Evolutionary conservation across 176 grass and related monocot genomes (phyloP), one percentile per base, ranked within the genome.

Genomic region (Raddia guianensis): DNA sequence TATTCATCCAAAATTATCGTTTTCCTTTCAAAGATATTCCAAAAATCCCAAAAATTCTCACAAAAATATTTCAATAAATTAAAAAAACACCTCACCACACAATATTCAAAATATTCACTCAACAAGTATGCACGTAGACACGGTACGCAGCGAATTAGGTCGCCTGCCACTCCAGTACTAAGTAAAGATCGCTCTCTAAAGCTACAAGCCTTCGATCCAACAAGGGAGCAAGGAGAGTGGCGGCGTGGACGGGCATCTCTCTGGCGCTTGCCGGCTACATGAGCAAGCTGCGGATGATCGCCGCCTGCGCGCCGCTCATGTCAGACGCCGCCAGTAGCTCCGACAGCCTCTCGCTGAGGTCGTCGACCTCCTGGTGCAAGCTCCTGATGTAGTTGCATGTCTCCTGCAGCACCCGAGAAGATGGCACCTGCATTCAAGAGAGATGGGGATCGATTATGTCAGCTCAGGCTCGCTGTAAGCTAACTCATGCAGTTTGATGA

Each of bases 381-480:
- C 82, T 98, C 81, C 80, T 83, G 16, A 98, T 91, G 84, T 98
- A 89, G 66, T 72, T 91, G 88, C 95, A 98, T 9, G 95, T 93
- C 70, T 98, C 95, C 80, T 98, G 95, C 88, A 98, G 56, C 44
- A 93, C 95, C 72, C 80, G 91, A 14, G 90, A 79, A 9, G 95
- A 89, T 40, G 95, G 89, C 52, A 83, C 79, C 95, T 98, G 80
- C 4, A 83, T 66, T 45, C 48, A 8, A 4, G 50, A 75, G 14
- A 15, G 49, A 51, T 27, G 27, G 27, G 27, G 27, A 27, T 27
- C 27, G 27, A 27, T 57, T 34, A 9, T 70, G 43, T 72, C 70
- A 55, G 75, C 8, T 33, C 63, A 32, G 77, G 18, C 43, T 55
- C 47, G 74, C 12, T 9, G 20, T 50, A 73, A 43, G 15, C 18